Evolutionary conservation across 2,329 filamentous ascomycete species (phyloP), one percentile per base, ranked within the genome.

Genomic region (Exophiala aquamarina): DNA sequence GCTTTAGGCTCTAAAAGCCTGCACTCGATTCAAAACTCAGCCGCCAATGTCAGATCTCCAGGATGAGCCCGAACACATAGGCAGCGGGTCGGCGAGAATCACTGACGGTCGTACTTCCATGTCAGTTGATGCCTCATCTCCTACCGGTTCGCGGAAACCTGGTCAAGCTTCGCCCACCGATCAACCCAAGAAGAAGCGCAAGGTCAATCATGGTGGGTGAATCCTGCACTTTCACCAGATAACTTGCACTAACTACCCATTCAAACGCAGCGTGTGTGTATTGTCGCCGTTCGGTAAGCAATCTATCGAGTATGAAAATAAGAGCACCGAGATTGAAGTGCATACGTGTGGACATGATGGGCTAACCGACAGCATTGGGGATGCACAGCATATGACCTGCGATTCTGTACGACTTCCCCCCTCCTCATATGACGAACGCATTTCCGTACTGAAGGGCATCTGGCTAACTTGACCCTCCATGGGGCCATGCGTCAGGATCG

Each of bases 301-400:
- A 38, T 32, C 33, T 42, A 37, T 50, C 37, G 50, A 29, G 31
- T 41, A 26, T 45, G 47, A 36, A 21, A 31, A 32, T 41, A 43
- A 36, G 32, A 44, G 41, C 26, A 48, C 53, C 50, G 48, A 52
- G 31, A 47, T 52, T 52, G 32, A 39, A 49, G 50, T 51, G 50
- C 48, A 56, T 57, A 58, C 50, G 61, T 41, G 56, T 41, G 50
- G 50, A 54, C 56, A 49, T 50, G 39, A 44, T 71, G 67, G 71
- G 73, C 78, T 74, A 74, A 76, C 67, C 49, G 50, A 60, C 57
- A 60, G 62, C 66, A 63, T 58, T 68, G 58, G 61, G 61, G 67
- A 70, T 62, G 72, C 64, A 72, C 69, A 90, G 86, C 88, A 92
- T 81, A 92, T 92, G 87, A 92, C 87, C 67, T 92, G 88, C 78